A percentile compares a stretch with the other conserved stretches of the same genome.
Evolutionary conservation across 2,329 filamentous ascomycete genomes (phyloP).

Genomic region (Alternaria hordeiaustralica): DNA sequence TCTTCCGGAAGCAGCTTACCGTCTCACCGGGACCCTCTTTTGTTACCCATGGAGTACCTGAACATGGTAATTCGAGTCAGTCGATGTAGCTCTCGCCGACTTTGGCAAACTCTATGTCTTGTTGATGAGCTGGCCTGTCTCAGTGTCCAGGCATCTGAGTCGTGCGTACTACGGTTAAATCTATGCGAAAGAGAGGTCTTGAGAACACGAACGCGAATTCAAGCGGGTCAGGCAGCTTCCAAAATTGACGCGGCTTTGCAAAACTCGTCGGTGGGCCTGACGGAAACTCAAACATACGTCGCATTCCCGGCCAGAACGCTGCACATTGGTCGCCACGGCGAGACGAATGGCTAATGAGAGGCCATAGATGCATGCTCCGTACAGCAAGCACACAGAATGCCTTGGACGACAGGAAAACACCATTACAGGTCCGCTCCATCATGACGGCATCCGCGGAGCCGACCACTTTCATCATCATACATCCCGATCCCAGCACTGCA

Average conservation of each 20-base stretch:
- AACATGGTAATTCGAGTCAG: conserved; percentile 11
- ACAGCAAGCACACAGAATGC: neutral
- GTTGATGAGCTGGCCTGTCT: neutral
- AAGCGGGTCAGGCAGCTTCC: neutral
- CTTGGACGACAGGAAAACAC: neutral
- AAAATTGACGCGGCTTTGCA: neutral
- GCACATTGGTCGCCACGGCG: neutral
- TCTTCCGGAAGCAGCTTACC: conserved; percentile 16
- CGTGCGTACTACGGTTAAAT: conserved; percentile 4
- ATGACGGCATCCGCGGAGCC: neutral
- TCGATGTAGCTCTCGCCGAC: neutral
- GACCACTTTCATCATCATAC: conserved; percentile 4
- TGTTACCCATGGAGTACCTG: conserved; percentile 3
- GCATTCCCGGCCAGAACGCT: neutral
- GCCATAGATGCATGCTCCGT: neutral
- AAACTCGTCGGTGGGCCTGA: neutral
- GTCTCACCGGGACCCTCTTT: conserved; percentile 4
- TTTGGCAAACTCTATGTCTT: neutral
- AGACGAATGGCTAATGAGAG: neutral
- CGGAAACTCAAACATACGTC: neutral
- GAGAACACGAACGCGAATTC: conserved; percentile 11
- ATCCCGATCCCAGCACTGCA: conserved; percentile 3
- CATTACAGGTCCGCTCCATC: neutral
- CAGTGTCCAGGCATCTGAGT: conserved; percentile 6
- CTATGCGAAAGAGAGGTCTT: conserved; percentile 6